Base-by-base conservation (phyloP, 768 basidiomycete species). In the Suillus fuscotomentosus region DNA sequence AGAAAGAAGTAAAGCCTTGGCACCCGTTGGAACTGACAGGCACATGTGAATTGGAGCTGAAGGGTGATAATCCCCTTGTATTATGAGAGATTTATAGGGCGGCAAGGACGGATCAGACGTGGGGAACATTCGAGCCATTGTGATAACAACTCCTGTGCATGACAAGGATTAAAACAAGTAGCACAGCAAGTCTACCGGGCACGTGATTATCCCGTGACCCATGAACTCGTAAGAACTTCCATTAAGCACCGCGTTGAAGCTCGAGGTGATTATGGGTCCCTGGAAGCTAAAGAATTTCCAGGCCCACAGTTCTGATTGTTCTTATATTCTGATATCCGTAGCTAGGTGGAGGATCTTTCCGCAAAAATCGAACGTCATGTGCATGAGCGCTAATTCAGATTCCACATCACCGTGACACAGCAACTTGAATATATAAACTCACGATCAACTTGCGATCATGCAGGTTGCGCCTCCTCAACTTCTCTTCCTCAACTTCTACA, bases 1-100 rank as follows among this genome's bases (percentile, higher is more conserved):
- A 22, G 86, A 78, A 36, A 91, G 68, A 60, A 91, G 70, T 22
- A 92, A 62, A 0, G 80, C 75, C 53, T 75, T 73, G 20, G 75
- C 71, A 39, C 66, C 68, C 13, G 76, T 70, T 24, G 80, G 73
- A 10, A 70, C 62, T 0, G 90, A 89, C 36, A 90, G 73, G 45
- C 84, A 81, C 42, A 92, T 78, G 66, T 90, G 86, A 56, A 94
- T 77, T 4, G 90, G 90, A 6, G 90, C 88, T 4, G 92, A 88
- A 22, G 88, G 75, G 60, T 85, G 87, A 70, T 86, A 89, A 0
- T 78, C 64, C 1, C 92, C 92, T 31, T 83, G 80, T 39, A 93
- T 75, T 14, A 93, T 77, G n/a, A 92, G 72, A 5, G 85, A 81
- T 20, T 73, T 76, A 75, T 86, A 90, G 2, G 67, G 68, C 5